Conservation (phyloP, 2,329 filamentous ascomycete genomes). For the Fusarium pseudoanthophilum region DNA sequence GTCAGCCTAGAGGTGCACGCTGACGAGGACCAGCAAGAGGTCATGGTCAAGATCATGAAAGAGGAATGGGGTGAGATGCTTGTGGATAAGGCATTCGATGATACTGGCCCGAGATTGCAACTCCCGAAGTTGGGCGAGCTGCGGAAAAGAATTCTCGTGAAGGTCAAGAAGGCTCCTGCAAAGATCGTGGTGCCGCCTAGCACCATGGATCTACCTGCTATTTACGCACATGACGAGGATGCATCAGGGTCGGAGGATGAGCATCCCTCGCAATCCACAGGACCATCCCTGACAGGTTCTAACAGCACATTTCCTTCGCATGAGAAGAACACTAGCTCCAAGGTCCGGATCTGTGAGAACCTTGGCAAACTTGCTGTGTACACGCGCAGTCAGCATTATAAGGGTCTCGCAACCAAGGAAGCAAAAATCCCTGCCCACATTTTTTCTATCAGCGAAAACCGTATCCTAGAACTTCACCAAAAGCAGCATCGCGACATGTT, state of each 20-base stretch:
- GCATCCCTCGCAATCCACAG: conserved; percentile 24
- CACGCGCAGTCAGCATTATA: conserved; percentile 86
- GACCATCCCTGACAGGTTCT: conserved; percentile 23
- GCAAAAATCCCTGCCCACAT: conserved; percentile 73
- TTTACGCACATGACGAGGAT: conserved; percentile 51
- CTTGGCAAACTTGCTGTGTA: conserved; percentile 84
- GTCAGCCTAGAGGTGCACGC: conserved; percentile 94
- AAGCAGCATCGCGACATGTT: conserved; percentile 81
- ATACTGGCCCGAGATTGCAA: conserved; percentile 62
- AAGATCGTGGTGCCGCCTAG: conserved; percentile 46
- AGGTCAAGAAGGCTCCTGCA: conserved; percentile 73
- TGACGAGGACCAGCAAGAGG: conserved; percentile 81
- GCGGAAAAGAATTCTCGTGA: conserved; percentile 82
- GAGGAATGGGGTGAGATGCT: conserved; percentile 84
- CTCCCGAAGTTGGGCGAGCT: conserved; percentile 79
- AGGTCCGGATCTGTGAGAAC: conserved; percentile 72
- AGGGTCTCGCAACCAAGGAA: conserved; percentile 72
- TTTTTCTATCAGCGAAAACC: conserved; percentile 88
- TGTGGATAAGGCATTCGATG: conserved; percentile 67
- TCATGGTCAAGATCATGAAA: conserved; percentile 94
- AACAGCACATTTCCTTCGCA: conserved; percentile 23
- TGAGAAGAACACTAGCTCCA: conserved; percentile 59
- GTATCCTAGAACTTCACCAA: conserved; percentile 67
- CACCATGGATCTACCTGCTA: conserved; percentile 48
- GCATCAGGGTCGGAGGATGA: conserved; percentile 59